Conservation (phyloP, 1,284 basidiomycete genomes). For the Ceratobasidium sp. region DNA sequence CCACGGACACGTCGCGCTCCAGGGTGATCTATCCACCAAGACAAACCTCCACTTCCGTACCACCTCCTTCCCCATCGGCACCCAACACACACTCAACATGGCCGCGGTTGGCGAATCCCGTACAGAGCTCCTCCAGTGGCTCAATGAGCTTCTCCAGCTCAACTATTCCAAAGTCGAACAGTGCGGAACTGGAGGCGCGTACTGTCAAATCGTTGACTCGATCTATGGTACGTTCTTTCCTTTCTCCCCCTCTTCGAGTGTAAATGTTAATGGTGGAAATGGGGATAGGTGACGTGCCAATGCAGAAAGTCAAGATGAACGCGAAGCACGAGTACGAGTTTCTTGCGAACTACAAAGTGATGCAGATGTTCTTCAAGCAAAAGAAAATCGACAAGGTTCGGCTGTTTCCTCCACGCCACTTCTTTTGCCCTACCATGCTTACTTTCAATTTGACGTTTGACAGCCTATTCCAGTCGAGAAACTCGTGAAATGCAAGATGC, state of each 20-base stretch:
- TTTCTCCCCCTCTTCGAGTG: constrained; percentile 21
- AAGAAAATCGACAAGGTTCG: constrained; percentile 94
- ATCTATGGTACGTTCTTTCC: constrained; percentile 77
- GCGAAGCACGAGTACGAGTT: constrained; percentile 97
- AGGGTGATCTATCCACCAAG: constrained; percentile 35
- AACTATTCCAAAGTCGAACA: constrained; percentile 96
- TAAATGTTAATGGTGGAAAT: constrained; percentile 11
- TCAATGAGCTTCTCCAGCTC: constrained; percentile 92
- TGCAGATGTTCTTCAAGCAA: constrained; percentile 89
- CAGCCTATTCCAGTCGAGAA: constrained; percentile 95
- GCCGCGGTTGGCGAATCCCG: constrained; percentile 68
- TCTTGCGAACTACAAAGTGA: constrained; percentile 93
- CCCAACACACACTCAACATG: constrained; percentile 54
- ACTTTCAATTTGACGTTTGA: background rate
- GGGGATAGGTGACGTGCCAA: constrained; percentile 81
- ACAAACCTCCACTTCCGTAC: constrained; percentile 23
- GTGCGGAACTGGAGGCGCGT: constrained; percentile 90
- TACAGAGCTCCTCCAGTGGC: constrained; percentile 92
- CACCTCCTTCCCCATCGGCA: too few relatives aligned
- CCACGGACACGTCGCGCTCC: constrained; percentile 41
- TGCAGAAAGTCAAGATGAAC: constrained; percentile 91
- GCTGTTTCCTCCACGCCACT: constrained; percentile 50
- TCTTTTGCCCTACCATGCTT: constrained; percentile 6
- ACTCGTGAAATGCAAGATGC: constrained; percentile 99
- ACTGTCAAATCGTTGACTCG: constrained; percentile 94